A percentile compares a stretch with the other conserved stretches of the same genome.
These are phyloP conservation scores for Vachellia collinsii DNA, from an alignment of 306 rosid species.

Conservation along the genomic window DNA sequence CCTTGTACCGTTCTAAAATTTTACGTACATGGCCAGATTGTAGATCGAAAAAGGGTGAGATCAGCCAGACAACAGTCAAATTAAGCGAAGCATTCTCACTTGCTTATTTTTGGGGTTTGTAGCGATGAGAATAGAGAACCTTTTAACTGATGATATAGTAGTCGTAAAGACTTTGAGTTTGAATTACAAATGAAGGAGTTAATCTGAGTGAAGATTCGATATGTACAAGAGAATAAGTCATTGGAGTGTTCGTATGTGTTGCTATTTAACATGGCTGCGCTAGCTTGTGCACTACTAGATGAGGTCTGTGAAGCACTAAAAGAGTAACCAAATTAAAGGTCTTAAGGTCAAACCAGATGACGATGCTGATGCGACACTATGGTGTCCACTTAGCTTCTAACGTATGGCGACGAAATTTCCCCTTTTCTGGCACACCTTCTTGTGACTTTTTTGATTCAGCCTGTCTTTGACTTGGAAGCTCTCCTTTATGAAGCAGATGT, in stretches of 20 bases:
- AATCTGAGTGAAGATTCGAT: background rate
- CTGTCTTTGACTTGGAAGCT: background rate
- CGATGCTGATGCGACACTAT: conserved; percentile 3
- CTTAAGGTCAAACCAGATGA: conserved; percentile 30
- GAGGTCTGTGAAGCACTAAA: conserved; percentile 33
- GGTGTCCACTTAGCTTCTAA: background rate
- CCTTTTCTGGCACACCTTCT: conserved; percentile 13
- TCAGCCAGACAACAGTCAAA: background rate
- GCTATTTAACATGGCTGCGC: background rate
- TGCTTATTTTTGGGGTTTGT: background rate
- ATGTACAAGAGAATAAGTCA: background rate
- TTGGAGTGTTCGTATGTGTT: background rate
- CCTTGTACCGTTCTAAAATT: background rate
- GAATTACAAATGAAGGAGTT: background rate
- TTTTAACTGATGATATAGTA: background rate
- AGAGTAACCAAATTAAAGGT: background rate
- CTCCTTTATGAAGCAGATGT: conserved; percentile 1
- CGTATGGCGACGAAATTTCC: conserved; percentile 10
- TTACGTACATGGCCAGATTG: background rate
- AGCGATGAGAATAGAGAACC: background rate
- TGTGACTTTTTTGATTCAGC: conserved; percentile 14
- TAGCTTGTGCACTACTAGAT: background rate
- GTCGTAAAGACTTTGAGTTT: background rate
- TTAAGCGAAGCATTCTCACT: background rate
- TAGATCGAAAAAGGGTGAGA: background rate